Evolutionary conservation across 768 basidiomycete genomes (phyloP), one percentile per base, ranked within the genome.

Genomic region (Suillus subluteus): DNA sequence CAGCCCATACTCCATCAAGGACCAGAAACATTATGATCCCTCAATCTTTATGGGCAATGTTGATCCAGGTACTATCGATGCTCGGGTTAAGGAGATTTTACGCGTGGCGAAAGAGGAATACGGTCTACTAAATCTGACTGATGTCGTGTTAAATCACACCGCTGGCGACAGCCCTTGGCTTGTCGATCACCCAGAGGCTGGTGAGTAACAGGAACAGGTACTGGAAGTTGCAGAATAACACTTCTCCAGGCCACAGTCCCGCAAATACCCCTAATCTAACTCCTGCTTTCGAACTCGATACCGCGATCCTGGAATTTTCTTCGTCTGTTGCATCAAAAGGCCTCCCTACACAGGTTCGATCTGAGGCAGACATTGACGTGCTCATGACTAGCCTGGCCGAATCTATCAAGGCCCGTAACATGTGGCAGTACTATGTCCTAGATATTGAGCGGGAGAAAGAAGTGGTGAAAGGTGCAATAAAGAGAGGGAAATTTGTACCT

Each of bases 61-160:
- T 30, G 76, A 79, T n/a, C 73, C 76, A 52, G 84, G 87, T 58
- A 85, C 82, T 2, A 91, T 91, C 18, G 76, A 82, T 65, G 78
- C 81, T 32, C 80, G 85, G 71, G 80, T 97, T 30, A 84, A 89
- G 68, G 81, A 87, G n/a, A 81, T 88, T 26, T 80, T 98, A 37
- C 84, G 82, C 69, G 73, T 87, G 16, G 94, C 95, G 8, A 87
- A 85, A 73, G 89, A 96, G 46, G 89, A 96, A 76, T 96, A 90
- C 68, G 97, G 97, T 2, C 80, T 99, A 54, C 82, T 98, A 66
- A 92, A 90, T 71, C 76, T 99, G 72, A 99, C 94, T 1, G 98
- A 99, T 75, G 92, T 99, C 62, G 98, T 99, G 6, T 86, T 98
- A 65, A 99, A 99, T 76, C 98, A 99, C 74, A 99, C 98, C 16